Conservation (phyloP, 192 early-diverging fungal species). For the Thoreauomyces humboldtii region DNA sequence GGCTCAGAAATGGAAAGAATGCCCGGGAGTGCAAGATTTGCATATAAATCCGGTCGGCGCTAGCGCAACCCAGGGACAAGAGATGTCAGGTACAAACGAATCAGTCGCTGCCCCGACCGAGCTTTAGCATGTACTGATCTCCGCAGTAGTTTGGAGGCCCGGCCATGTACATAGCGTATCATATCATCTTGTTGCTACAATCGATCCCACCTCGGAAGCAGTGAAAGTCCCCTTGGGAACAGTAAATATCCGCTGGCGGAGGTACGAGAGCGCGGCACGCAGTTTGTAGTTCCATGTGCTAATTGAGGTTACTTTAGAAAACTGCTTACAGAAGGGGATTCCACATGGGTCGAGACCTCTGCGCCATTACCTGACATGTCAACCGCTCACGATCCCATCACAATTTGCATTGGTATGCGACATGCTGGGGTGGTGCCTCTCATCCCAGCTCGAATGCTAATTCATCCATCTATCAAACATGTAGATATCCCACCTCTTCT, state of each 20-base stretch:
- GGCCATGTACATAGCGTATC: conserved; percentile 41
- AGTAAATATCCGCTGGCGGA: conserved; percentile 23
- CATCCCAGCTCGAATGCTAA: not conserved
- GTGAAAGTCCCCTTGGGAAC: conserved; percentile 3
- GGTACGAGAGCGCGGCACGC: conserved; percentile 5
- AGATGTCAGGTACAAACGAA: not conserved
- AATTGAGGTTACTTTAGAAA: not conserved
- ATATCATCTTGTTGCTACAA: conserved; percentile 39
- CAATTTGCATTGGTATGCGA: too few species aligned
- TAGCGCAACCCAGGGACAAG: not conserved
- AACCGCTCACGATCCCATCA: too few species aligned
- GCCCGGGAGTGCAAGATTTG: not conserved
- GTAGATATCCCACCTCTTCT: conserved; percentile 59
- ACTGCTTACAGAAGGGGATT: too few species aligned
- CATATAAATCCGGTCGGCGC: not conserved
- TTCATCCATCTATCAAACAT: too few species aligned
- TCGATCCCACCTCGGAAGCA: conserved; percentile 9
- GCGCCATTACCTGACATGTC: too few species aligned
- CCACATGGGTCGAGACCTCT: too few species aligned
- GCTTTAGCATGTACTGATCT: not conserved
- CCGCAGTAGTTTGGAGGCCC: conserved; percentile 50
- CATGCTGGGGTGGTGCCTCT: not conserved
- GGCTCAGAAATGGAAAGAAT: not conserved
- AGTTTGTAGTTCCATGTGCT: conserved; percentile 1
- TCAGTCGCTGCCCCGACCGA: too few species aligned